phyloP scores from a whole-genome alignment of 1,284 basidiomycete species.

The Chondrostereum purpureum region DNA sequence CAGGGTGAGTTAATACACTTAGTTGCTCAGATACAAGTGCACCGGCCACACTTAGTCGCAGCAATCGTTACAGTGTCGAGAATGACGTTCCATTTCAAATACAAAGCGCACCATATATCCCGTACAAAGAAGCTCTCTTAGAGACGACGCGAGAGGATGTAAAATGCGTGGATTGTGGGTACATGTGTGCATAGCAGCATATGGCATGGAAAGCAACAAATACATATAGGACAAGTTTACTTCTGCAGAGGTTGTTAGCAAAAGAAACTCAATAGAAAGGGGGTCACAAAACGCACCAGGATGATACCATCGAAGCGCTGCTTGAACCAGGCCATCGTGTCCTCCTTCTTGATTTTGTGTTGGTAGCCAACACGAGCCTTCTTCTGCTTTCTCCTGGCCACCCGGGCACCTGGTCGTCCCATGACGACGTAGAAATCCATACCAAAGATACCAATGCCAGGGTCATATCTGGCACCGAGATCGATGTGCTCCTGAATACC shows the following conservation, averaged over 20 bases:
- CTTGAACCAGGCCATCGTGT: slow-evolving; percentile 98
- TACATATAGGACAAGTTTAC: slow-evolving; percentile 23
- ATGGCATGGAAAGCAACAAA: slow-evolving; percentile 5
- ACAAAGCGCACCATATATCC: background rate
- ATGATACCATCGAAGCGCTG: slow-evolving; percentile 98
- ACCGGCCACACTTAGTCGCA: too few relatives aligned
- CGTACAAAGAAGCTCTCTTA: background rate
- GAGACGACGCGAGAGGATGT: background rate
- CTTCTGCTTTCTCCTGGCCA: slow-evolving; percentile 89
- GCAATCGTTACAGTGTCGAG: background rate
- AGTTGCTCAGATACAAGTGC: too few relatives aligned
- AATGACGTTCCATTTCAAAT: background rate
- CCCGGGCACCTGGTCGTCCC: slow-evolving; percentile 92
- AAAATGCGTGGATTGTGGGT: background rate
- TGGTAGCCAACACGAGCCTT: slow-evolving; percentile 81
- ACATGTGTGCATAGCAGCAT: slow-evolving; percentile 3
- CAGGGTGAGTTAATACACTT: background rate
- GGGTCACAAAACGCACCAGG: slow-evolving; percentile 46
- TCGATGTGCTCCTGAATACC: slow-evolving; percentile 99
- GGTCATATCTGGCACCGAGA: slow-evolving; percentile 96
- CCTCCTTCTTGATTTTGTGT: slow-evolving; percentile 89
- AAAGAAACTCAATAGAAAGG: slow-evolving; percentile 8
- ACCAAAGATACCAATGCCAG: slow-evolving; percentile 94
- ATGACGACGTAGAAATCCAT: slow-evolving; percentile 99
- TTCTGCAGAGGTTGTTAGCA: slow-evolving; percentile 24